These are phyloP conservation scores for Albugo candida DNA, from an alignment of 352 stramenopile genomes.

Conservation along the genomic window DNA sequence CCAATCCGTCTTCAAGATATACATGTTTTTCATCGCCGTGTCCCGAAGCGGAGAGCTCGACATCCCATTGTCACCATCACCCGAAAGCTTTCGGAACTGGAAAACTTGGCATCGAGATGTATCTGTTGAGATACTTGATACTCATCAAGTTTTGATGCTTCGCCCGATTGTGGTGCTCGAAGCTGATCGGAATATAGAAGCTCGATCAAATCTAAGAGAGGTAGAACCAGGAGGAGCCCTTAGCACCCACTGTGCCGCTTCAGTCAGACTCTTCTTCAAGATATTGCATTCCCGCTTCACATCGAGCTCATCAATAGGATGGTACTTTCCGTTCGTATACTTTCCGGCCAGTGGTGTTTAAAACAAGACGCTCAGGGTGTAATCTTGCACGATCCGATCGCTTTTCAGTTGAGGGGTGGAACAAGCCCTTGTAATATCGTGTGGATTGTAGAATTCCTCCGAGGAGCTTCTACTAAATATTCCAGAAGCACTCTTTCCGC, in stretches of 20 bases:
- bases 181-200: background rate
- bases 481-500: constrained; percentile 37
- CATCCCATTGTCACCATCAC: constrained; percentile 82
- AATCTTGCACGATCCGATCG: constrained; percentile 15
- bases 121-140: constrained; percentile 44
- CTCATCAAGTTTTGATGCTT: background rate
- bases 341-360: constrained; percentile 83
- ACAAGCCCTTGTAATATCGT: too few species aligned
- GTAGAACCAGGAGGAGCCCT: background rate
- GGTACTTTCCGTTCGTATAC: constrained; percentile 74
- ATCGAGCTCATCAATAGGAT: constrained; percentile 77
- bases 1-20: constrained; percentile 88
- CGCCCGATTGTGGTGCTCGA: background rate
- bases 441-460: constrained; percentile 1
- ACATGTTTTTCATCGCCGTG: constrained; percentile 84
- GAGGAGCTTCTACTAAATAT: constrained; percentile 57
- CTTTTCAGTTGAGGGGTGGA: background rate
- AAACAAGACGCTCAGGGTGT: constrained; percentile 87
- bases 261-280: constrained; percentile 49
- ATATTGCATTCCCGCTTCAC: constrained; percentile 69
- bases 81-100: constrained; percentile 85
- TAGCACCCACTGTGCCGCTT: constrained; percentile 37
- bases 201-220: background rate
- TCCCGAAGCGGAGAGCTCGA: constrained; percentile 86
- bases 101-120: constrained; percentile 85